Evolutionary conservation across 345 rosid genomes (phyloP), one percentile per base, ranked within the genome.

Genomic region (Eucalyptus pauciflora): DNA sequence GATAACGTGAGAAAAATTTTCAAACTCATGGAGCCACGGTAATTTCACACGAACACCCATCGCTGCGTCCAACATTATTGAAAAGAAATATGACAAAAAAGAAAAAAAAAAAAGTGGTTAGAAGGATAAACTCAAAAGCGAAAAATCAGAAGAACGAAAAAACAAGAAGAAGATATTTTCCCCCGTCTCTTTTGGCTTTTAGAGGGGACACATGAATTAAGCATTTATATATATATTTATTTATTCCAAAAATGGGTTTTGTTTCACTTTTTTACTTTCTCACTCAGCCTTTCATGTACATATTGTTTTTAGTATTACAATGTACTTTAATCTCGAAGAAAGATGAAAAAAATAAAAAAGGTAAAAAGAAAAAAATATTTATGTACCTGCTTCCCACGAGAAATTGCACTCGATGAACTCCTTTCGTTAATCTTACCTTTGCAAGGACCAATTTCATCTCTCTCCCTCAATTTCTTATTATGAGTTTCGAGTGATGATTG

Each of bases 381-480:
- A 33, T 33, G 2, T 33, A 33, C 45, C 1, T 6, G 0, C 25
- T 5, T 71, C 14, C 27, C 2, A 71, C 46, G 18, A 37, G 3
- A 37, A 71, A 3, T 37, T 10, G 13, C 27, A 18, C 27, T 37
- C 27, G 3, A 71, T 2, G 13, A 71, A 18, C 10, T 18, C 12
- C 13, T 71, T 37, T 3, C 83, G 0, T 71, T 71, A 10, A 18
- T 20, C 4, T 10, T 5, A 37, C 10, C 1, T 0, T 18, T 18
- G 27, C 25, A 20, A 11, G 0, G 6, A 18, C 1, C 3, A 43
- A 37, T 37, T 71, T 71, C 46, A 37, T 10, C 46, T 5, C 10
- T 71, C 4, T n/a, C 37, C 37, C 3, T 33, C 2, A 5, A 2
- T 71, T 37, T 71, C 2, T 71, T 6, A 37, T 71, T 3, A 12